Evolutionary conservation across 768 basidiomycete species (phyloP).

Genomic region (Nidularia sp.): DNA sequence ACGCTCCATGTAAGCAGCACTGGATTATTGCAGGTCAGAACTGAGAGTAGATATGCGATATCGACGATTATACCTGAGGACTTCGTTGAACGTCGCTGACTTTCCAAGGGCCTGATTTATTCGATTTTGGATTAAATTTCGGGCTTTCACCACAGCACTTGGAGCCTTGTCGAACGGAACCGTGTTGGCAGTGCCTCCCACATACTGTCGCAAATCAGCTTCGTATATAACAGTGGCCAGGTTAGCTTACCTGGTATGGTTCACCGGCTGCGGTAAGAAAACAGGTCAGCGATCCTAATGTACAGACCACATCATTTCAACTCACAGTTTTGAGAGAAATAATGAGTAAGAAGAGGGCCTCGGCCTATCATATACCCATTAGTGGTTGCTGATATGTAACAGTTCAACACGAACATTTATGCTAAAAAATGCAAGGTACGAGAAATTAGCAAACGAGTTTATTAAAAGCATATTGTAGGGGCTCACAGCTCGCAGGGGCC

Average conservation of each 20-base stretch:
- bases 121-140: constrained; percentile 54
- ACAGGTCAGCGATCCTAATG: constrained; percentile 1
- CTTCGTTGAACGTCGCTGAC: constrained; percentile 61
- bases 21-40: constrained; percentile 12
- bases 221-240: not conserved
- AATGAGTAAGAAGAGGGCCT: constrained; percentile 69
- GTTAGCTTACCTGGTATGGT: constrained; percentile 62
- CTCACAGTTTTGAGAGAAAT: constrained; percentile 84
- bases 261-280: constrained; percentile 52
- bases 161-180: constrained; percentile 60
- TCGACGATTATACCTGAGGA: constrained; percentile 45
- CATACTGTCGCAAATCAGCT: constrained; percentile 44
- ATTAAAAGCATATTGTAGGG: not conserved
- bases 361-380: constrained; percentile 40
- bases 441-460: not conserved
- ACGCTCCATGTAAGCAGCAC: constrained; percentile 80
- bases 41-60: not conserved
- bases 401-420: constrained; percentile 49
- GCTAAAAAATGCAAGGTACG: constrained; percentile 33
- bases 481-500: constrained; percentile 65
- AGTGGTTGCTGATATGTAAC: not conserved
- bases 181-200: constrained; percentile 73
- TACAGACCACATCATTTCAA: not conserved
- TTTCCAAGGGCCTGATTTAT: constrained; percentile 39
- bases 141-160: constrained; percentile 52